These are phyloP conservation scores for Arabis hirsuta DNA, from an alignment of 345 rosid species.

Conservation along the genomic window DNA sequence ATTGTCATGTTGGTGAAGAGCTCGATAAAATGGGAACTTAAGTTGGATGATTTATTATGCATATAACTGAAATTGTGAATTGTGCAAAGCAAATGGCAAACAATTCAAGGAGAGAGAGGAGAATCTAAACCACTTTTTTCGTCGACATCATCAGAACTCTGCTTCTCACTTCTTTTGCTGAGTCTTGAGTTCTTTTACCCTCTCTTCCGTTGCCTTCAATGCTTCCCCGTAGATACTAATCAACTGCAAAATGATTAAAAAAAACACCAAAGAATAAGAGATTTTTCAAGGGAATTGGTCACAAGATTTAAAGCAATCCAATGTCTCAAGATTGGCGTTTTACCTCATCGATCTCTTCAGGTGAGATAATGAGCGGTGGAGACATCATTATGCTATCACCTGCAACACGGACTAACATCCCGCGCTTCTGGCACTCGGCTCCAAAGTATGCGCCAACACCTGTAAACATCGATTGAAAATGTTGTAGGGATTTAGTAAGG, in stretches of 20 bases:
- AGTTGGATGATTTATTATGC: constrained; percentile 18
- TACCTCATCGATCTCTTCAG: constrained; percentile 85
- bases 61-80: not conserved
- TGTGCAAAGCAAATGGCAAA: constrained; percentile 17
- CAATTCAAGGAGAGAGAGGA: constrained; percentile 18
- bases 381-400: constrained; percentile 95
- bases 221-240: constrained; percentile 74
- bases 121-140: constrained; percentile 20
- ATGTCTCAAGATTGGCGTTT: not conserved
- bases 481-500: not conserved
- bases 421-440: constrained; percentile 77
- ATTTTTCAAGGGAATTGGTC: not conserved
- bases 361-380: constrained; percentile 74
- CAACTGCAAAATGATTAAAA: constrained; percentile 49
- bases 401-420: constrained; percentile 86
- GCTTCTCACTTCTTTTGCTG: constrained; percentile 50
- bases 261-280: not conserved
- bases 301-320: not conserved
- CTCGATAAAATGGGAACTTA: not conserved
- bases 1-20: not conserved
- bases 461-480: constrained; percentile 22
- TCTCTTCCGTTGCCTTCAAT: constrained; percentile 77
- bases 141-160: constrained; percentile 45
- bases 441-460: constrained; percentile 90
- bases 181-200: constrained; percentile 81